Evolutionary conservation across 1,139 yeast species (phyloP), one percentile per base, ranked within the genome.

Genomic region (Lodderomyces parapsilosis): DNA sequence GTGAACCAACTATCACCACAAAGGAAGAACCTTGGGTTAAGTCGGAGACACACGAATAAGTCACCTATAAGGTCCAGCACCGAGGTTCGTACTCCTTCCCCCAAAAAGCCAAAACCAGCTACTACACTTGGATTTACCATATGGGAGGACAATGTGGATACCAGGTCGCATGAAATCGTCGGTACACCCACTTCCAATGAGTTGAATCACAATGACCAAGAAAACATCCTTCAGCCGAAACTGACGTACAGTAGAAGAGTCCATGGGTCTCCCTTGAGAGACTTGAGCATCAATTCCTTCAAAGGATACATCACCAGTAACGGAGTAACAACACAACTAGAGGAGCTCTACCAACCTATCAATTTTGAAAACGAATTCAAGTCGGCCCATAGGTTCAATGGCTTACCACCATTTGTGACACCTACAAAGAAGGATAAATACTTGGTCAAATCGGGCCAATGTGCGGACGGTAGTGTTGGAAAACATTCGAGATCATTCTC

Each of bases 141-240:
- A 43, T 73, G 56, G 55, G 74, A 71, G 51, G 78, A 73, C 48
- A 55, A 56, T 20, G 34, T 32, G 19, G 41, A 41, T 8, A 36
- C 36, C n/a, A 13, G 40, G 25, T 39, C 44, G n/a, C 36, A 43
- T 6, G 51, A 45, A 22, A 34, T 43, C 5, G 31, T 49, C 27
- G 51, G 57, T 9, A 44, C 38, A 17, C 41, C 46, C 5, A 43
- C 36, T 11, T 42, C 52, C 43, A 66, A 64, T 47, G 60, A 55
- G 45, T 53, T 49, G 27, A 59, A 59, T 45, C 66, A 64, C 47
- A 59, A 59, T 45, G 76, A 73, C 53, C 76, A 73, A 55, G 78
- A 73, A 50, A 73, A 73, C 49, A 65, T 71, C 39, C 60, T 73
- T 49, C 77, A 70, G 55, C 77, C 77, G 17, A 65, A 63, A 49